These are phyloP conservation scores for Mortierella sp. DNA, from an alignment of 371 early-diverging fungal genomes.

Conservation along the genomic window DNA sequence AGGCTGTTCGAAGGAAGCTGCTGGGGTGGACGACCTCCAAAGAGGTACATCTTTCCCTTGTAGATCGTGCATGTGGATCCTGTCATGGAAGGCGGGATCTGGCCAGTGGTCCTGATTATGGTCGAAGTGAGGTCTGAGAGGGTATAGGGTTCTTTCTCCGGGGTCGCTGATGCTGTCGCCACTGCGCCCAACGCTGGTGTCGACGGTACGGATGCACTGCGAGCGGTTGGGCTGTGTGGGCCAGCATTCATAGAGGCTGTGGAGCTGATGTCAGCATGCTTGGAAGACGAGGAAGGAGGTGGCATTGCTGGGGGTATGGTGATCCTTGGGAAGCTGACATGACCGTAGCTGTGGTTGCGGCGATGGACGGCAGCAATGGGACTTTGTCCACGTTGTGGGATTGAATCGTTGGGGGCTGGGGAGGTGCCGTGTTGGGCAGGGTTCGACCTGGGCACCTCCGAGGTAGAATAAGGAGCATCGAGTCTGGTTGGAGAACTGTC, in stretches of 20 bases:
- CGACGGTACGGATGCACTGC: background rate
- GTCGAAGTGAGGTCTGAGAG: conserved; percentile 45
- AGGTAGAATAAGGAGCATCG: too few species aligned
- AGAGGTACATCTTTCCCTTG: conserved; percentile 66
- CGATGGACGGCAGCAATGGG: conserved; percentile 12
- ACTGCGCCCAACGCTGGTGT: background rate
- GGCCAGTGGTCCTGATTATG: conserved; percentile 63
- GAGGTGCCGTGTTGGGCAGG: too few species aligned
- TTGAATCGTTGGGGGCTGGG: background rate
- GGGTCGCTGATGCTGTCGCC: background rate
- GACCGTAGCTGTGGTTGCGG: conserved; percentile 32
- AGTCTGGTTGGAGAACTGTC: background rate
- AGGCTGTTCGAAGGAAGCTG: conserved; percentile 72
- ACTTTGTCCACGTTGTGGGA: conserved; percentile 9
- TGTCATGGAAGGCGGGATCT: conserved; percentile 76
- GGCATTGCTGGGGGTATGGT: conserved; percentile 11
- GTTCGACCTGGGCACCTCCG: too few species aligned
- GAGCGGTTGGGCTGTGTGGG: too few species aligned
- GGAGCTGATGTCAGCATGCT: too few species aligned
- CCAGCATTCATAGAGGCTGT: too few species aligned
- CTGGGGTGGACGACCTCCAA: conserved; percentile 72
- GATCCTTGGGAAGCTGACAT: conserved; percentile 21
- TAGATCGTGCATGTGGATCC: conserved; percentile 73
- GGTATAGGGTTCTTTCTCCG: conserved; percentile 36
- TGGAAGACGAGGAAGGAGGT: background rate